Percentiles rank a stretch among this genome's conserved stretches.
phyloP scores from a whole-genome alignment of 352 stramenopile species.

The Phytophthora meadii region DNA sequence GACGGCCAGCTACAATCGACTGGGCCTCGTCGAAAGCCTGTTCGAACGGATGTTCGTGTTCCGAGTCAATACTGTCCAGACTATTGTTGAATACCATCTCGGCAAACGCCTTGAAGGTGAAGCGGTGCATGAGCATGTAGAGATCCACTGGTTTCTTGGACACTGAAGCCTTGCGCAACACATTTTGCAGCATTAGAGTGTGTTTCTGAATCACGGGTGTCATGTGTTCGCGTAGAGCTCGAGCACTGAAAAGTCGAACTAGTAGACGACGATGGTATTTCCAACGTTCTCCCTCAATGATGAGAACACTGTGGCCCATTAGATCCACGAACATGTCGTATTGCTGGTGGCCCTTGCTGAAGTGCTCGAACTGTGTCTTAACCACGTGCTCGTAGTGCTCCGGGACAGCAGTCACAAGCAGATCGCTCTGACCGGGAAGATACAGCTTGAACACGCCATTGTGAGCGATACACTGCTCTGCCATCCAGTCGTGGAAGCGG shows the following conservation, averaged over 20 bases:
- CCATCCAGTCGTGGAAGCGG: slow-evolving; percentile 50
- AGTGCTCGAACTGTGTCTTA: slow-evolving; percentile 62
- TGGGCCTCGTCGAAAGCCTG: slow-evolving; percentile 45
- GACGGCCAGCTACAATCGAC: slow-evolving; percentile 36
- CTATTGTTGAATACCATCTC: slow-evolving; percentile 57
- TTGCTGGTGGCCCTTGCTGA: slow-evolving; percentile 56
- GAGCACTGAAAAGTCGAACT: slow-evolving; percentile 50
- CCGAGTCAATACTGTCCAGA: slow-evolving; percentile 44
- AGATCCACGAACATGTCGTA: slow-evolving; percentile 54
- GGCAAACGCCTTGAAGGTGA: slow-evolving; percentile 55
- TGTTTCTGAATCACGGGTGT: slow-evolving; percentile 44
- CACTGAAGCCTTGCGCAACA: slow-evolving; percentile 26
- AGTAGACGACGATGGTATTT: slow-evolving; percentile 54
- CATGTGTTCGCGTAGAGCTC: slow-evolving; percentile 51
- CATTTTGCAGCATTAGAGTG: slow-evolving; percentile 36
- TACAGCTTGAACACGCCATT: slow-evolving; percentile 44
- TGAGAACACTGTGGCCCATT: slow-evolving; percentile 53
- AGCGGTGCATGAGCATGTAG: slow-evolving; percentile 48
- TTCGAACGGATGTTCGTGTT: slow-evolving; percentile 50
- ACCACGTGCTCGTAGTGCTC: slow-evolving; percentile 65
- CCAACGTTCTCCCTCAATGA: slow-evolving; percentile 55
- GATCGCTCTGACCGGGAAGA: slow-evolving; percentile 41
- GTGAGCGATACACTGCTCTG: slow-evolving; percentile 43
- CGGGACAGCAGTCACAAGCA: slow-evolving; percentile 50
- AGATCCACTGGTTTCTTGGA: slow-evolving; percentile 41